phyloP scores from a whole-genome alignment of 2,329 filamentous ascomycete genomes.

The Huntiella abstrusa region DNA sequence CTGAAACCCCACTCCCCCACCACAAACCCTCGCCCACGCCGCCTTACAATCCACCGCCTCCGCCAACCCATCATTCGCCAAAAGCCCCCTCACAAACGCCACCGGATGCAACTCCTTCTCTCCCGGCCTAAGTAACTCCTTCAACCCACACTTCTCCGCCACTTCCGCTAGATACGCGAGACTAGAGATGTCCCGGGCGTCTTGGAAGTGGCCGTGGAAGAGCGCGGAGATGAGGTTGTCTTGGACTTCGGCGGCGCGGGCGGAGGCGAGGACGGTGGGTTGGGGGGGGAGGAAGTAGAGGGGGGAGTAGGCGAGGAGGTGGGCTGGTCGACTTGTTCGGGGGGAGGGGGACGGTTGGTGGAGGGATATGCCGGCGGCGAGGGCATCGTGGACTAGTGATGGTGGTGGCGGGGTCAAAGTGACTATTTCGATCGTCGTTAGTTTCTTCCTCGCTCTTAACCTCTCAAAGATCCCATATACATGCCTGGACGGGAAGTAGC shows the following conservation, averaged over 20 bases:
- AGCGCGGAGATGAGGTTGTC: conserved; percentile 23
- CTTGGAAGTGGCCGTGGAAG: conserved; percentile 24
- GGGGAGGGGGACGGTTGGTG: conserved; percentile 17
- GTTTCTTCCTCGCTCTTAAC: no score
- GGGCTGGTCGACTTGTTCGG: conserved; percentile 26
- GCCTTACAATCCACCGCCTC: conserved; percentile 18
- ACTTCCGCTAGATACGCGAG: conserved; percentile 20
- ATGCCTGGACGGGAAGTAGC: background rate
- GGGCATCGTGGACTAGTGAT: background rate
- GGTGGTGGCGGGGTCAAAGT: background rate
- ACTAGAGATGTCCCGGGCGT: conserved; percentile 24
- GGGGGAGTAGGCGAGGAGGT: conserved; percentile 28
- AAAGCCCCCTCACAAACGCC: conserved; percentile 15
- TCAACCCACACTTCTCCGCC: conserved; percentile 17
- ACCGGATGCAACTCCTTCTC: conserved; percentile 3
- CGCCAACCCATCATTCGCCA: conserved; percentile 17
- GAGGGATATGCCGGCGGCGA: background rate
- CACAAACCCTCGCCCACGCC: conserved; percentile 14
- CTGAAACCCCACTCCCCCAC: conserved; percentile 24
- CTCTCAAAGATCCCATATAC: no score
- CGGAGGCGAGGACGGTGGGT: background rate
- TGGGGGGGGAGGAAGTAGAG: conserved; percentile 14
- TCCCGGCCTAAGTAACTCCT: conserved; percentile 12
- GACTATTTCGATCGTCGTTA: background rate
- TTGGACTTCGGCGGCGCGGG: conserved; percentile 17